A percentile compares a stretch with the other conserved stretches of the same genome.
These are phyloP conservation scores for Phytophthora sansomeana DNA, from an alignment of 352 stramenopile species.

Conservation along the genomic window DNA sequence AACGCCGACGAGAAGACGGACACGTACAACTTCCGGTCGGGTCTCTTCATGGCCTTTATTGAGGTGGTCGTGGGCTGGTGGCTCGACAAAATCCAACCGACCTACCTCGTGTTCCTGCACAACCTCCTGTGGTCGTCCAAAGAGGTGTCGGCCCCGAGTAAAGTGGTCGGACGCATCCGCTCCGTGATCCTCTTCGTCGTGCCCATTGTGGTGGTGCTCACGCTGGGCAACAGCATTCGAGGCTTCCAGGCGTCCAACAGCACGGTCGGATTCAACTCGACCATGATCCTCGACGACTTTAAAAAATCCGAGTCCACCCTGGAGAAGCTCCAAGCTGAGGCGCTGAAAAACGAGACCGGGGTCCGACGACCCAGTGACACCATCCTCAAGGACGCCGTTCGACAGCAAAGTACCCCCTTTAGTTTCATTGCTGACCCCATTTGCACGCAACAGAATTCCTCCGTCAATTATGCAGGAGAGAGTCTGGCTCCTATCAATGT, in stretches of 20 bases:
- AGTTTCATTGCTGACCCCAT: constrained; percentile 39
- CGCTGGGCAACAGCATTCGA: constrained; percentile 56
- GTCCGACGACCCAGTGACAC: constrained; percentile 38
- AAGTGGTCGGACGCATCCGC: constrained; percentile 21
- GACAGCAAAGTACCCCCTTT: constrained; percentile 39
- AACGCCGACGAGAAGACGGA: constrained; percentile 43
- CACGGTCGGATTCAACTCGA: constrained; percentile 54
- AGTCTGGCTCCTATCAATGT: constrained; percentile 43
- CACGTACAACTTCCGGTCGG: constrained; percentile 56
- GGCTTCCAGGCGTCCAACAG: constrained; percentile 58
- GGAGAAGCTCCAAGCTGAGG: constrained; percentile 30
- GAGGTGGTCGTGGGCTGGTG: constrained; percentile 49
- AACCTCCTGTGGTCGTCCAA: constrained; percentile 51
- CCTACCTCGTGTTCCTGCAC: constrained; percentile 57
- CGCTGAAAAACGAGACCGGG: constrained; percentile 24
- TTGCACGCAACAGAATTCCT: constrained; percentile 40
- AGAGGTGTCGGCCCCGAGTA: constrained; percentile 9
- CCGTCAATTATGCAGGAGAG: constrained; percentile 24
- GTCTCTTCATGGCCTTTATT: constrained; percentile 52
- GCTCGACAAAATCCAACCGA: constrained; percentile 46
- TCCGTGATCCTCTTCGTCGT: constrained; percentile 46
- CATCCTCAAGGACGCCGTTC: constrained; percentile 55
- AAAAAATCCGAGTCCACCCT: constrained; percentile 43
- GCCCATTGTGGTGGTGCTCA: constrained; percentile 50
- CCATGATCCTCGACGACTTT: constrained; percentile 54